phyloP scores from a whole-genome alignment of 768 basidiomycete genomes.

The Tulasnella sp. region DNA sequence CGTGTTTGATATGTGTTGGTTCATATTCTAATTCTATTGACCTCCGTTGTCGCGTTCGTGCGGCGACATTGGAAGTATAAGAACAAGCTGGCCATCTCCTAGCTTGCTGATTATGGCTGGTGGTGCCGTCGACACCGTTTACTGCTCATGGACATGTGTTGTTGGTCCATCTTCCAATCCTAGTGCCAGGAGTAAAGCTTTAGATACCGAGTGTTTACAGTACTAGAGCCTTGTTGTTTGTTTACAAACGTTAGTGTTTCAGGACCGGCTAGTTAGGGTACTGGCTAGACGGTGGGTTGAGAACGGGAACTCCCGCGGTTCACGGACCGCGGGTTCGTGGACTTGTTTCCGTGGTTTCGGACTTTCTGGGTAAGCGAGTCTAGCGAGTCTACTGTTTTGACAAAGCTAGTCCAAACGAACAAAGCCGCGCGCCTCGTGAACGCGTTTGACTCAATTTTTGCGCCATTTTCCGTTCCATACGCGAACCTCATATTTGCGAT shows the following conservation, averaged over 20 bases:
- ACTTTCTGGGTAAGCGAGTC: too few relatives aligned
- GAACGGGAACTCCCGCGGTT: not conserved
- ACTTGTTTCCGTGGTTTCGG: conserved; percentile 18
- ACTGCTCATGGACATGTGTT: not conserved
- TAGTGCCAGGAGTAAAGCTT: not conserved
- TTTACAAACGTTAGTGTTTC: not conserved
- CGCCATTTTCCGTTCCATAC: too few relatives aligned
- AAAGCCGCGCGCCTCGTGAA: too few relatives aligned
- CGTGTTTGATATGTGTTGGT: not conserved
- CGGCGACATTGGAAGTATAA: too few relatives aligned
- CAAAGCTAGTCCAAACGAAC: too few relatives aligned
- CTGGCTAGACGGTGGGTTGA: not conserved
- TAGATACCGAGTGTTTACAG: not conserved
- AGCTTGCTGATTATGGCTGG: too few relatives aligned
- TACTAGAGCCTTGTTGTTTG: not conserved
- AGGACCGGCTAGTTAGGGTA: not conserved
- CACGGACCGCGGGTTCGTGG: not conserved
- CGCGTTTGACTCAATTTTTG: too few relatives aligned
- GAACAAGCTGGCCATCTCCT: too few relatives aligned
- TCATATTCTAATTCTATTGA: not conserved
- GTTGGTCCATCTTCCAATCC: not conserved
- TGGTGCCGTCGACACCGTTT: not conserved
- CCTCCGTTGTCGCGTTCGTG: too few relatives aligned
- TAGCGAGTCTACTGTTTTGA: too few relatives aligned
- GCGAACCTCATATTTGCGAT: too few relatives aligned